Conservation (phyloP, 1,284 basidiomycete species). For the Mycosarcoma maydis region DNA sequence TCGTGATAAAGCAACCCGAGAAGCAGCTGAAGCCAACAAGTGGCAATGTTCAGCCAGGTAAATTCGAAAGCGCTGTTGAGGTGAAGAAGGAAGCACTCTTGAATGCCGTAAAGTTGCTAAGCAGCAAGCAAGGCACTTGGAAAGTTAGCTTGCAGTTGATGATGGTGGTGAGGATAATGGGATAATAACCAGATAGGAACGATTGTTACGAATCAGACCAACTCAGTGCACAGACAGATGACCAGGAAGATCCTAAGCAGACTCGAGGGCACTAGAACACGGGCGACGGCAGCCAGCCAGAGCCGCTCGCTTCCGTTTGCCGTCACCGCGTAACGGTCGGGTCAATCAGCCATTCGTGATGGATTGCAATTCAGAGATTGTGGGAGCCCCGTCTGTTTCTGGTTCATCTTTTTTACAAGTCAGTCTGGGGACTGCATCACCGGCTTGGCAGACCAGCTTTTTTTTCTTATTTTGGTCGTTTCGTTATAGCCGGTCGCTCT, state of each 20-base stretch:
- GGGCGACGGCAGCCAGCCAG: no score
- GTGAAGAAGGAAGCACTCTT: no score
- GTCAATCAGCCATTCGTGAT: background rate
- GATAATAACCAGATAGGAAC: background rate
- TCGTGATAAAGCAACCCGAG: no score
- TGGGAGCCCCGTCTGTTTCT: background rate
- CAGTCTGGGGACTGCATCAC: background rate
- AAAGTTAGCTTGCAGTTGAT: no score
- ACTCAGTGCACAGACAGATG: slow-evolving; percentile 1
- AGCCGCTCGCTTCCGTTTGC: slow-evolving; percentile 26
- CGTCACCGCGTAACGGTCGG: background rate
- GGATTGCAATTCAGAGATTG: background rate
- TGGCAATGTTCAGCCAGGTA: no score
- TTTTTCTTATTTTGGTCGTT: background rate
- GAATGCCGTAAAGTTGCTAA: no score
- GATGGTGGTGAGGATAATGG: slow-evolving; percentile 1
- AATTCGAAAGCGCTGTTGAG: no score
- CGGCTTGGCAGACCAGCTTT: background rate
- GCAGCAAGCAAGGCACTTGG: no score
- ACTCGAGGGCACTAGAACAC: background rate
- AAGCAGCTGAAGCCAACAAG: no score
- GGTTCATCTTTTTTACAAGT: background rate
- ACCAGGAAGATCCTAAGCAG: slow-evolving; percentile 4
- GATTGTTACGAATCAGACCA: background rate
- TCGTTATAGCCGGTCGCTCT: background rate